Percentiles rank a stretch among this genome's conserved stretches.
phyloP scores from a whole-genome alignment of 176 grass and related monocot species.

The Metroxylon sagu region DNA sequence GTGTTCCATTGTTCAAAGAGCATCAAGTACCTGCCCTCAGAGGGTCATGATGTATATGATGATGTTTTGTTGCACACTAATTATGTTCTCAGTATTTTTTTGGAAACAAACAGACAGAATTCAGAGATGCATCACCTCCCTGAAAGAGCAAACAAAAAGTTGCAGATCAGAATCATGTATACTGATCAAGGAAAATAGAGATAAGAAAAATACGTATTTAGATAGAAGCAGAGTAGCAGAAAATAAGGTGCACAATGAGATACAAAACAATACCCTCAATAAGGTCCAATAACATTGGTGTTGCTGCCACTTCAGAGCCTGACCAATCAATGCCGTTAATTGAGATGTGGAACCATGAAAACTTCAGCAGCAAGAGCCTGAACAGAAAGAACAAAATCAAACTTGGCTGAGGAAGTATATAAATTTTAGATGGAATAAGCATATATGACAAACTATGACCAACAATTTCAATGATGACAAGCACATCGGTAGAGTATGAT shows the following conservation, averaged over 20 bases:
- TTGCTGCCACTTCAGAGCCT: constrained; percentile 98
- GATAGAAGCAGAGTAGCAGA: constrained; percentile 10
- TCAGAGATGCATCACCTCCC: constrained; percentile 91
- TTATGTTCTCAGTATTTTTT: constrained; percentile 90
- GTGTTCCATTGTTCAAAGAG: too few relatives aligned
- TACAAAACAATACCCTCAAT: constrained; percentile 58
- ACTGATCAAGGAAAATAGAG: neutral
- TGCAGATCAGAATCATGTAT: neutral
- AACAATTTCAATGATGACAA: too few relatives aligned
- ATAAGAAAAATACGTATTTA: constrained; percentile 1
- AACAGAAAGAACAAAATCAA: constrained; percentile 11
- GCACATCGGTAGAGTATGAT: too few relatives aligned
- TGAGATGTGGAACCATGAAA: constrained; percentile 86
- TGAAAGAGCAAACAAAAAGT: constrained; percentile 22
- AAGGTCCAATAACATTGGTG: constrained; percentile 58
- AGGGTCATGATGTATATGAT: constrained; percentile 91
- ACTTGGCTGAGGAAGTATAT: neutral
- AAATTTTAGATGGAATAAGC: too few relatives aligned
- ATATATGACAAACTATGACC: too few relatives aligned
- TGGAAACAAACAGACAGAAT: constrained; percentile 87
- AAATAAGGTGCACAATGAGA: neutral
- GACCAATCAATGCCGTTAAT: constrained; percentile 94
- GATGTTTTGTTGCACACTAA: constrained; percentile 95
- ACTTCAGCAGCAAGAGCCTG: constrained; percentile 90
- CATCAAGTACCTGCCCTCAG: constrained; percentile 65